These are phyloP conservation scores for Apiospora sp. DNA, from an alignment of 2,329 filamentous ascomycete genomes.

Conservation along the genomic window DNA sequence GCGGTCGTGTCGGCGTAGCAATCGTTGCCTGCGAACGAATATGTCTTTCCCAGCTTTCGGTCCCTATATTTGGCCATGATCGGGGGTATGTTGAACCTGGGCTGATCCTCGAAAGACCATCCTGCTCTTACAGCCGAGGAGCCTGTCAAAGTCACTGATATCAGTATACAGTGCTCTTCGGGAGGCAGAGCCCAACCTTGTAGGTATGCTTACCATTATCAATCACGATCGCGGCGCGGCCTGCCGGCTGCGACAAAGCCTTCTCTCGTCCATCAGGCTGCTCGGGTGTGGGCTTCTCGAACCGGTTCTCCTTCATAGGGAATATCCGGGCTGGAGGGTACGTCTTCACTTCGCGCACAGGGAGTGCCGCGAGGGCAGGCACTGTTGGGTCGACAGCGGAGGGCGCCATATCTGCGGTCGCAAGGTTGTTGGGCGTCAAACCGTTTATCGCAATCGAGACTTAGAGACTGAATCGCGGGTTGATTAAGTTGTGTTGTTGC, in stretches of 20 bases:
- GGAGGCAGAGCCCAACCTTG: not conserved
- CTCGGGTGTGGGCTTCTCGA: constrained; percentile 62
- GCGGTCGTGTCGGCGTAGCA: constrained; percentile 95
- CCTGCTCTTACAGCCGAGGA: constrained; percentile 90
- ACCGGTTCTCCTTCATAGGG: constrained; percentile 67
- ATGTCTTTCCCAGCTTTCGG: constrained; percentile 89
- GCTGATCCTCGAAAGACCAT: constrained; percentile 91
- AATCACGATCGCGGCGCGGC: constrained; percentile 85
- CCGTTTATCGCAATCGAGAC: not conserved
- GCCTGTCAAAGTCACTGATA: constrained; percentile 58
- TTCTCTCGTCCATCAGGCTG: constrained; percentile 74
- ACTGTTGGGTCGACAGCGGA: constrained; percentile 57
- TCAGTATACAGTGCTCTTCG: constrained; percentile 24
- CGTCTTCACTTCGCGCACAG: constrained; percentile 51
- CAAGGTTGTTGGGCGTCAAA: not conserved
- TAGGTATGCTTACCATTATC: constrained; percentile 79
- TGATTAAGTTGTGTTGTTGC: not conserved
- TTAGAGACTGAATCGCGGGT: constrained; percentile 22
- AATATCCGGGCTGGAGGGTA: constrained; percentile 65
- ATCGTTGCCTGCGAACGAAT: constrained; percentile 90
- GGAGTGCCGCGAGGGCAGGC: constrained; percentile 42
- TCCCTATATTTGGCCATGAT: constrained; percentile 96
- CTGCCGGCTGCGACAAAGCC: constrained; percentile 64
- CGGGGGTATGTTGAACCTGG: constrained; percentile 81
- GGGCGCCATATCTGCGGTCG: constrained; percentile 54